These are phyloP conservation scores for Aspergillus latus DNA, from an alignment of 2,329 filamentous ascomycete genomes.

Conservation along the genomic window DNA sequence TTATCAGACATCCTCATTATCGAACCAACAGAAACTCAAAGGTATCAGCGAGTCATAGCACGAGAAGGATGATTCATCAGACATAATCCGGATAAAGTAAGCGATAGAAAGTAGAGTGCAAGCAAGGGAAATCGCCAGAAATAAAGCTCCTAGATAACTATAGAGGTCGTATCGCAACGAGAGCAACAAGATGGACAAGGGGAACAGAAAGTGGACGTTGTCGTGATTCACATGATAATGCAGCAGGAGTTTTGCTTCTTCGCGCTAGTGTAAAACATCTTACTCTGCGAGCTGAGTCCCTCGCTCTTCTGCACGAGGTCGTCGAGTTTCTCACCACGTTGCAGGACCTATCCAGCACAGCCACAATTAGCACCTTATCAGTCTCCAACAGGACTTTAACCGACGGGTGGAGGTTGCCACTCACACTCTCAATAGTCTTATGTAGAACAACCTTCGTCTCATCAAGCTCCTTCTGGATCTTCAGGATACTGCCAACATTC, in stretches of 20 bases:
- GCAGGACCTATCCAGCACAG: conserved; percentile 50
- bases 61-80: not conserved
- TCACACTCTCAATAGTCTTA: conserved; percentile 78
- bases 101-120: not conserved
- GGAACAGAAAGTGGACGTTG: not conserved
- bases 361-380: not conserved
- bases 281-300: conserved; percentile 84
- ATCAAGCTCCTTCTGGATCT: conserved; percentile 94
- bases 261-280: conserved; percentile 87
- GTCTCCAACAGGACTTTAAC: not conserved
- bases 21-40: conserved; percentile 1
- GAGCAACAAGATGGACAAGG: not conserved
- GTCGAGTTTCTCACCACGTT: conserved; percentile 96
- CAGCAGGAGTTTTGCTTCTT: conserved; percentile 83
- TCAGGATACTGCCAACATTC: conserved; percentile 87
- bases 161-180: conserved; percentile 1
- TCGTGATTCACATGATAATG: conserved; percentile 58
- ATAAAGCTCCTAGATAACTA: not conserved
- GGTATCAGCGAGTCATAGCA: not conserved
- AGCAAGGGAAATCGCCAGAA: not conserved
- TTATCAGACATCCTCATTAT: not conserved
- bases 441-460: conserved; percentile 97
- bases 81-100: conserved; percentile 1
- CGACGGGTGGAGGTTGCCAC: not conserved
- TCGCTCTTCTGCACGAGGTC: conserved; percentile 91